A percentile compares a stretch with the other conserved stretches of the same genome.
These are phyloP conservation scores for Dendrobium officinale DNA, from an alignment of 106 monocot species.

Conservation along the genomic window DNA sequence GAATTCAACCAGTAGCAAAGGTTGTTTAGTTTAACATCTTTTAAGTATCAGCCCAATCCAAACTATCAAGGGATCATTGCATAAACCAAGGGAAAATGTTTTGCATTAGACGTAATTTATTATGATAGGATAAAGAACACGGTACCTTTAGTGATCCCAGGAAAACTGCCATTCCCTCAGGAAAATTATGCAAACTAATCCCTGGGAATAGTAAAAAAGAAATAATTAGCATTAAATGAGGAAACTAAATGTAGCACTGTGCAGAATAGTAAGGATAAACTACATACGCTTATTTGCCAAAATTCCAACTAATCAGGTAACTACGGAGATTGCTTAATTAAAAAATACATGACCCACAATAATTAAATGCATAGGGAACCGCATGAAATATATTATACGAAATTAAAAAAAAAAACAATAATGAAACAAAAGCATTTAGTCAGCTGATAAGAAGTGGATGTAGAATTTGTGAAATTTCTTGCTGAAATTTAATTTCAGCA, in stretches of 20 bases:
- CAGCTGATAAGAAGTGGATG: too few relatives aligned
- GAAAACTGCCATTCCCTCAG: constrained; percentile 99
- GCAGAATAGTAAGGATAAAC: background rate
- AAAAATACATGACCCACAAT: background rate
- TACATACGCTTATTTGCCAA: background rate
- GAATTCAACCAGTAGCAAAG: background rate
- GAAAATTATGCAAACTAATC: constrained; percentile 98
- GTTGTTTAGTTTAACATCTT: background rate
- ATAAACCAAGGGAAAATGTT: background rate
- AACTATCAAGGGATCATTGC: background rate
- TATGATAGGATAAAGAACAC: background rate
- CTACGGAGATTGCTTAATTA: background rate
- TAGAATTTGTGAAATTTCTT: too few relatives aligned
- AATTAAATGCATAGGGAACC: background rate
- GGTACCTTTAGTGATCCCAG: constrained; percentile 95
- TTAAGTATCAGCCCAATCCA: background rate
- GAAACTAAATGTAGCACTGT: background rate
- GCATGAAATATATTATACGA: background rate
- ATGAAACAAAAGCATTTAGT: too few relatives aligned
- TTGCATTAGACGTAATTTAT: background rate
- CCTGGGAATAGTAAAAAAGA: constrained; percentile 47
- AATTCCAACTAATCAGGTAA: background rate
- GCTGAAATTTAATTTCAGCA: too few relatives aligned
- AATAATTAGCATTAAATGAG: constrained; percentile 4
- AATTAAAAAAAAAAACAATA: background rate